phyloP scores from a whole-genome alignment of 192 early-diverging fungal species.

The Coemansia sp. region DNA sequence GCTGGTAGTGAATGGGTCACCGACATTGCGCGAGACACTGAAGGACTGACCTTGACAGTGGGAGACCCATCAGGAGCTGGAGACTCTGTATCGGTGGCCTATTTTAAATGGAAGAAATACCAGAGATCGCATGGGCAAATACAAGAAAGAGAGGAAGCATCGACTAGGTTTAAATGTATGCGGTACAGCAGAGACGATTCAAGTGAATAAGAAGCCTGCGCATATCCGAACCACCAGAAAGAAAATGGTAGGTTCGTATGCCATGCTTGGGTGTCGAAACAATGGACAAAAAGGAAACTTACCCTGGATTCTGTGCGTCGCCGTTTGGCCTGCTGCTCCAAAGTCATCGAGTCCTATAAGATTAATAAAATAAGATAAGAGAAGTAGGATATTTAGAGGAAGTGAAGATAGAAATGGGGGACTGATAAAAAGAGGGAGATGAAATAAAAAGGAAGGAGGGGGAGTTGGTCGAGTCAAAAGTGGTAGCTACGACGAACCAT shows the following conservation, averaged over 20 bases:
- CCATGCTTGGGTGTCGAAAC: neutral
- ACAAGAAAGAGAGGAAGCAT: no score
- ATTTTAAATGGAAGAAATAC: neutral
- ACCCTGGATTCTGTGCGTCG: constrained; percentile 52
- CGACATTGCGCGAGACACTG: constrained; percentile 22
- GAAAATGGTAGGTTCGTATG: no score
- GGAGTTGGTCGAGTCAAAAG: constrained; percentile 15
- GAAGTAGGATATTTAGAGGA: constrained; percentile 5
- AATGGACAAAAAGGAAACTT: constrained; percentile 11
- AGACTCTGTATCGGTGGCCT: constrained; percentile 46
- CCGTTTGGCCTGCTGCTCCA: constrained; percentile 51
- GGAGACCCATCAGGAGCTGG: constrained; percentile 26
- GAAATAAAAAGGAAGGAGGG: constrained; percentile 11
- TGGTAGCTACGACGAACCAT: constrained; percentile 27
- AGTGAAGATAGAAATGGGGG: constrained; percentile 12
- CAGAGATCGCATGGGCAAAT: neutral
- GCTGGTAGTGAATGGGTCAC: constrained; percentile 33
- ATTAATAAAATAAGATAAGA: constrained; percentile 22
- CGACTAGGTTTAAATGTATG: no score
- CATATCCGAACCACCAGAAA: no score
- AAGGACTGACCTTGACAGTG: constrained; percentile 26
- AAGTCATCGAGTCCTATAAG: constrained; percentile 45
- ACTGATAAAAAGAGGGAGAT: constrained; percentile 16
- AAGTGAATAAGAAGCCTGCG: no score
- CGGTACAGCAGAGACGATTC: no score